Conservation (phyloP, 1,284 basidiomycete genomes). For the Trichosporon inkin region DNA sequence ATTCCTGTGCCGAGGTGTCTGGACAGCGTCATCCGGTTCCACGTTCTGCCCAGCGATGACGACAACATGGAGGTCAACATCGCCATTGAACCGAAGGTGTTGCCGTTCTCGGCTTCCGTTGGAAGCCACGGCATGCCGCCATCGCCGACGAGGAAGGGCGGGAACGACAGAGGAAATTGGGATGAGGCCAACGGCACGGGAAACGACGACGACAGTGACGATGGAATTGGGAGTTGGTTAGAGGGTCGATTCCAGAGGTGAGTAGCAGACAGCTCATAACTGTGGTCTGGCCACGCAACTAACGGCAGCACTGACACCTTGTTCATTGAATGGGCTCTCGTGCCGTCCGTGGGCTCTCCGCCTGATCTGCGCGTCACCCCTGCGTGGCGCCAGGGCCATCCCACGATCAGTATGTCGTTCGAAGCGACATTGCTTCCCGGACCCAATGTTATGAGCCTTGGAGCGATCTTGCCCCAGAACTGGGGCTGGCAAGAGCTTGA, state of each 20-base stretch:
- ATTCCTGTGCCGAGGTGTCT: conserved; percentile 40
- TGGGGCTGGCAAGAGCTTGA: conserved; percentile 41
- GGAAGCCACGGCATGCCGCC: not conserved
- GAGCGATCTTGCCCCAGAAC: conserved; percentile 31
- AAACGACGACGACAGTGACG: conserved; percentile 26
- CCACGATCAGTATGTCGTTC: conserved; percentile 29
- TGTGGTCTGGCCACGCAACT: conserved; percentile 9
- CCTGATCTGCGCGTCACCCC: conserved; percentile 31
- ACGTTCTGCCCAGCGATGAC: conserved; percentile 24
- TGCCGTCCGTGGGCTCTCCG: conserved; percentile 19
- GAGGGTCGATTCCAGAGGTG: conserved; percentile 44
- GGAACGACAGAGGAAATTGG: conserved; percentile 33
- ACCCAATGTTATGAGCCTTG: conserved; percentile 13
- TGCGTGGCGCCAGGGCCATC: conserved; percentile 21
- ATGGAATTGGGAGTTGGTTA: conserved; percentile 33
- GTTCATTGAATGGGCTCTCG: conserved; percentile 36
- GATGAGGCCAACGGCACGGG: conserved; percentile 37
- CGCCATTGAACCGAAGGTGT: conserved; percentile 37
- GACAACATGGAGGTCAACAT: conserved; percentile 31
- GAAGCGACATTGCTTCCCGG: conserved; percentile 19
- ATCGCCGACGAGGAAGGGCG: not conserved
- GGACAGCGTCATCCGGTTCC: conserved; percentile 40
- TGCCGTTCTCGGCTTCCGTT: conserved; percentile 26
- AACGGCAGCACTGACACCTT: conserved; percentile 35
- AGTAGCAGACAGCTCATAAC: not conserved